Evolutionary conservation across 768 basidiomycete genomes (phyloP).

Genomic region (Suillus placidus): DNA sequence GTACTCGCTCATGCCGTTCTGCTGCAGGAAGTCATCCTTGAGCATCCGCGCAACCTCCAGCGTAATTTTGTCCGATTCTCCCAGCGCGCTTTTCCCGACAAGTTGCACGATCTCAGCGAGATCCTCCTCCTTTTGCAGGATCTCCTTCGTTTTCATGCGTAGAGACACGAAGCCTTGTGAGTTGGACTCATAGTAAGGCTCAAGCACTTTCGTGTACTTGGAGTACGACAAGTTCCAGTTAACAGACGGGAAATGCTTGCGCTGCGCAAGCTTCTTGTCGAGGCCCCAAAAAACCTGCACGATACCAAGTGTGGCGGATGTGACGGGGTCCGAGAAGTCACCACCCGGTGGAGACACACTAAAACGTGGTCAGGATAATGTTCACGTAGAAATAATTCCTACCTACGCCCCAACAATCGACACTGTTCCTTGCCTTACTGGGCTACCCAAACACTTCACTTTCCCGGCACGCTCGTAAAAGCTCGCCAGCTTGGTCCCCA

Average conservation of each 20-base stretch:
- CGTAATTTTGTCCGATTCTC: conserved; percentile 97
- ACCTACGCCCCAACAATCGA: conserved; percentile 99
- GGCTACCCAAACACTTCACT: conserved; percentile 89
- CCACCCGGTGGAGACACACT: conserved; percentile 99
- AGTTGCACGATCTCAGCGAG: conserved; percentile 98
- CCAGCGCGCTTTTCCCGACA: conserved; percentile 98
- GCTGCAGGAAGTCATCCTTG: conserved; percentile 96
- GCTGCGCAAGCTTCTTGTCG: conserved; percentile 98
- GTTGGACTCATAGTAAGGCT: conserved; percentile 87
- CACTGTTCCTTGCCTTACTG: conserved; percentile 86
- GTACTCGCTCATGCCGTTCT: conserved; percentile 98
- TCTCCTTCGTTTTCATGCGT: conserved; percentile 92
- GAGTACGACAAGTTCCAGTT: conserved; percentile 99
- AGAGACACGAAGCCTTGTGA: conserved; percentile 95
- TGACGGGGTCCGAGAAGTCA: conserved; percentile 99
- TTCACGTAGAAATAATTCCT: neutral
- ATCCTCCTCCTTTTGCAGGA: conserved; percentile 98
- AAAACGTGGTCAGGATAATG: conserved; percentile 17
- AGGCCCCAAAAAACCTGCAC: conserved; percentile 99
- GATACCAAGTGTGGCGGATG: conserved; percentile 95
- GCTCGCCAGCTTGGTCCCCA: conserved; percentile 91
- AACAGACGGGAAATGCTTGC: conserved; percentile 99
- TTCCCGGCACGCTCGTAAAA: conserved; percentile 99
- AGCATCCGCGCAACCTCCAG: conserved; percentile 96
- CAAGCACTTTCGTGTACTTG: conserved; percentile 94